Percentiles rank a stretch among this genome's conserved stretches.
These are phyloP conservation scores for Grosmannia serpens DNA, from an alignment of 2,329 filamentous ascomycete genomes.

Conservation along the genomic window DNA sequence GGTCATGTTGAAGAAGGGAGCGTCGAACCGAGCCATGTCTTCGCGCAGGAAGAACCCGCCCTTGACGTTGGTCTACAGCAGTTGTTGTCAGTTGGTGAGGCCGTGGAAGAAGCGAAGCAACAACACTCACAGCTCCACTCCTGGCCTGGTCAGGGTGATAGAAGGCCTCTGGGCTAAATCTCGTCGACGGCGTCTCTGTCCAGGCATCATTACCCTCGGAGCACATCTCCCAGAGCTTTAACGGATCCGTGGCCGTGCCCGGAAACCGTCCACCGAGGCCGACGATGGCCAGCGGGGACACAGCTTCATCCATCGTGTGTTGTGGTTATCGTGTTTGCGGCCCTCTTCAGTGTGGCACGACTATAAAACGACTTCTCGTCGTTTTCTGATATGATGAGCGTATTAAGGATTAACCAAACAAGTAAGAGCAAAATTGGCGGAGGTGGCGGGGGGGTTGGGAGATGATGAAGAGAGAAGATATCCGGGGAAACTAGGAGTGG, in stretches of 20 bases:
- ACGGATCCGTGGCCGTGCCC: conserved; percentile 19
- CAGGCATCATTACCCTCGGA: conserved; percentile 8
- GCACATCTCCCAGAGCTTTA: conserved; percentile 21
- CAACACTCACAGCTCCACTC: conserved; percentile 12
- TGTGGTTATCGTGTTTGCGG: background rate
- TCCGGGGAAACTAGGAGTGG: background rate
- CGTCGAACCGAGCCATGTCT: conserved; percentile 13
- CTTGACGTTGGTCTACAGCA: conserved; percentile 14
- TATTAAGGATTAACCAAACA: background rate
- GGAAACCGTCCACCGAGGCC: conserved; percentile 26
- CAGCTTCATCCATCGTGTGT: conserved; percentile 1
- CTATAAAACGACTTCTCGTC: background rate
- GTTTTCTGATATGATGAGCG: background rate
- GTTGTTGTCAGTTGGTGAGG: no score
- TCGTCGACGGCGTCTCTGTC: conserved; percentile 15
- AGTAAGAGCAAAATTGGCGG: no score
- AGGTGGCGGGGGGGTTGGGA: no score
- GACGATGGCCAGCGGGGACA: conserved; percentile 22
- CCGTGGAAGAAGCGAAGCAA: no score
- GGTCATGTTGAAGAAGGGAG: conserved; percentile 21
- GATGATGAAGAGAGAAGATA: background rate
- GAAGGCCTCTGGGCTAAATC: conserved; percentile 23
- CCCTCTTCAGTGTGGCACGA: background rate
- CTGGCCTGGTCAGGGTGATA: conserved; percentile 15
- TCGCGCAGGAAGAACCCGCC: conserved; percentile 21